These are phyloP conservation scores for Alliaria petiolata DNA, from an alignment of 345 rosid species.

Conservation along the genomic window DNA sequence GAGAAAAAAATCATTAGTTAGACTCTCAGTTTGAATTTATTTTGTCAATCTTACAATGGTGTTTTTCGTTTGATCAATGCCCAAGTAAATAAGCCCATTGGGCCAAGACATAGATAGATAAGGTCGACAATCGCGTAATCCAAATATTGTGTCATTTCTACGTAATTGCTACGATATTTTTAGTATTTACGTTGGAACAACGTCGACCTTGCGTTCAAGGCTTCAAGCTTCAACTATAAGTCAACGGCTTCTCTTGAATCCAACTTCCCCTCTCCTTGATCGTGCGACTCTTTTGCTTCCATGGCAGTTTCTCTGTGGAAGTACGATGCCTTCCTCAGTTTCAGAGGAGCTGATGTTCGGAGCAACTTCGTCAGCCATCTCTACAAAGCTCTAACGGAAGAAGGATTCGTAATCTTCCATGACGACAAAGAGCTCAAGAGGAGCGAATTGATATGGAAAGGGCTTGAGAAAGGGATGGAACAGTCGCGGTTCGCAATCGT, in stretches of 20 bases:
- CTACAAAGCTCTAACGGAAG: neutral
- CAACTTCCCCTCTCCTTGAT: neutral
- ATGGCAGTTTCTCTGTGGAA: constrained; percentile 4
- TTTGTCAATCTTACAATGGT: too few species aligned
- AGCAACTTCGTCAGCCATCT: constrained; percentile 2
- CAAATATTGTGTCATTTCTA: too few species aligned
- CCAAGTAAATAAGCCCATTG: too few species aligned
- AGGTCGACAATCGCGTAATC: too few species aligned
- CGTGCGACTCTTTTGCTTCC: neutral
- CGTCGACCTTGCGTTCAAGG: neutral
- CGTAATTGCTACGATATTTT: neutral
- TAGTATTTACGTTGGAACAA: neutral
- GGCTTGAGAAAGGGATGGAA: constrained; percentile 1
- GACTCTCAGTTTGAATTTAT: too few species aligned
- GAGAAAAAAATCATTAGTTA: too few species aligned
- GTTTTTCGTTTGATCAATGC: too few species aligned
- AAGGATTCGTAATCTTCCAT: constrained; percentile 3
- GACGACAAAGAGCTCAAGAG: constrained; percentile 1
- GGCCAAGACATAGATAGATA: too few species aligned
- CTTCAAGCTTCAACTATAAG: too few species aligned
- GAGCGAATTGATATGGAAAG: neutral
- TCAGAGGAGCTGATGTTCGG: constrained; percentile 23
- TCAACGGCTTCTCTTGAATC: neutral
- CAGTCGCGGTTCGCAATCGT: constrained; percentile 11
- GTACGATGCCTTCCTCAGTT: constrained; percentile 25